phyloP scores from a whole-genome alignment of 2,329 filamentous ascomycete genomes.

The Tolypocladium guangdongense region DNA sequence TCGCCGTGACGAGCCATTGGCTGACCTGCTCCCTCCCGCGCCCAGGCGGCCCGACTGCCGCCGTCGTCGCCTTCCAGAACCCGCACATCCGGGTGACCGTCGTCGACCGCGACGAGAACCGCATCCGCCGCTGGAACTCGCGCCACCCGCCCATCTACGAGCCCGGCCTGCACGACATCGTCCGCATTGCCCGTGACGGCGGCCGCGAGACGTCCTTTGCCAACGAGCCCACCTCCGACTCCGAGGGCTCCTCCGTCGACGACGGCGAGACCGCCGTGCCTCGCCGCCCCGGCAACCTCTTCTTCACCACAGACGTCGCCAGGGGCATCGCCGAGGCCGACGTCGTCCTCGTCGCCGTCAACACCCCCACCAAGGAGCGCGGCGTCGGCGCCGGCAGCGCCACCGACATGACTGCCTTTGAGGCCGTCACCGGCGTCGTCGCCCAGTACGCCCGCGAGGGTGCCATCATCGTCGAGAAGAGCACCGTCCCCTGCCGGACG shows the following conservation, averaged over 20 bases:
- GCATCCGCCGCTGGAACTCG: conserved; percentile 66
- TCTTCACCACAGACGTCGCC: conserved; percentile 60
- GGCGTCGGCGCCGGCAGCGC: conserved; percentile 61
- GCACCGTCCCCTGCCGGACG: conserved; percentile 67
- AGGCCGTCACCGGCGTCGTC: conserved; percentile 57
- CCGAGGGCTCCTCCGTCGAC: conserved; percentile 18
- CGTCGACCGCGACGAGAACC: conserved; percentile 55
- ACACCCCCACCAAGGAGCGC: conserved; percentile 65
- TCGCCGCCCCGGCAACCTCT: conserved; percentile 51
- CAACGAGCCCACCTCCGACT: conserved; percentile 23
- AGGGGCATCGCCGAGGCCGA: conserved; percentile 55
- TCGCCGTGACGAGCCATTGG: neutral
- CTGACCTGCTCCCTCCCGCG: neutral
- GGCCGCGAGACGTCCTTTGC: conserved; percentile 31
- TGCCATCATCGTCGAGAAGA: conserved; percentile 72
- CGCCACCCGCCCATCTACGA: conserved; percentile 66
- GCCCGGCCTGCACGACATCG: conserved; percentile 57
- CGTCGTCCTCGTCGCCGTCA: conserved; percentile 65
- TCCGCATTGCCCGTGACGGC: conserved; percentile 53
- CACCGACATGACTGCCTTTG: conserved; percentile 62
- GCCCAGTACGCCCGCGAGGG: conserved; percentile 54
- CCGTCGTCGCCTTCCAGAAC: conserved; percentile 64
- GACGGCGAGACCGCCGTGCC: conserved; percentile 23
- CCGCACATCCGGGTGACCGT: conserved; percentile 61
- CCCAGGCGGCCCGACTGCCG: conserved; percentile 61